Conservation (phyloP, 805 yeast species). For the Hanseniaspora valbyensis region DNA sequence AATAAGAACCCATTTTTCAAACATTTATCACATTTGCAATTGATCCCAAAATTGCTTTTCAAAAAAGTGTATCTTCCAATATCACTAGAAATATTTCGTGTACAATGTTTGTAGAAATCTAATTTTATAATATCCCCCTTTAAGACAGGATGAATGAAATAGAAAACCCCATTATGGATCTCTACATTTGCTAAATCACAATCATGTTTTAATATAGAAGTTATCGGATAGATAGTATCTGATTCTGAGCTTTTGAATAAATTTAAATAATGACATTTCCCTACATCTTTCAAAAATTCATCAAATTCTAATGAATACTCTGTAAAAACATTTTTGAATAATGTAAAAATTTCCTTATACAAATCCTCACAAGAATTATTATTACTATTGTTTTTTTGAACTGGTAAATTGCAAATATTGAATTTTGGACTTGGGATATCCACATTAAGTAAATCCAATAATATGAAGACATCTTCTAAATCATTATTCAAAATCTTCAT, state of each 20-base stretch:
- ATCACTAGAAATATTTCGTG: neutral
- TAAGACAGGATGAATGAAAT: neutral
- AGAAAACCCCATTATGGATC: neutral
- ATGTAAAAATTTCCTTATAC: slow-evolving; percentile 48
- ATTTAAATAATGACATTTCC: slow-evolving; percentile 42
- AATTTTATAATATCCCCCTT: neutral
- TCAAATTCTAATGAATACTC: slow-evolving; percentile 33
- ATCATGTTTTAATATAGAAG: slow-evolving; percentile 64
- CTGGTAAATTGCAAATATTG: neutral
- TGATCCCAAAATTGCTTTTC: neutral
- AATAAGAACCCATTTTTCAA: no score
- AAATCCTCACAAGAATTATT: slow-evolving; percentile 24
- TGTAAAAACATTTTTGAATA: slow-evolving; percentile 41
- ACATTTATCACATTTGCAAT: neutral
- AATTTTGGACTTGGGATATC: neutral
- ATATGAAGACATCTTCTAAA: slow-evolving; percentile 2
- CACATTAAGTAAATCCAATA: neutral
- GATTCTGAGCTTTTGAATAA: slow-evolving; percentile 19
- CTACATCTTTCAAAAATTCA: slow-evolving; percentile 51
- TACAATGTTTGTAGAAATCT: neutral
- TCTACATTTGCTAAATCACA: slow-evolving; percentile 55
- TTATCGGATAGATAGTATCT: slow-evolving; percentile 47
- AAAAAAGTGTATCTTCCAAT: neutral
- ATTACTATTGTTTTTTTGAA: neutral
- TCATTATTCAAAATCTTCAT: neutral